These are phyloP conservation scores for Pelargonium myrrhifolium DNA, from an alignment of 441 rosid genomes.

Conservation along the genomic window DNA sequence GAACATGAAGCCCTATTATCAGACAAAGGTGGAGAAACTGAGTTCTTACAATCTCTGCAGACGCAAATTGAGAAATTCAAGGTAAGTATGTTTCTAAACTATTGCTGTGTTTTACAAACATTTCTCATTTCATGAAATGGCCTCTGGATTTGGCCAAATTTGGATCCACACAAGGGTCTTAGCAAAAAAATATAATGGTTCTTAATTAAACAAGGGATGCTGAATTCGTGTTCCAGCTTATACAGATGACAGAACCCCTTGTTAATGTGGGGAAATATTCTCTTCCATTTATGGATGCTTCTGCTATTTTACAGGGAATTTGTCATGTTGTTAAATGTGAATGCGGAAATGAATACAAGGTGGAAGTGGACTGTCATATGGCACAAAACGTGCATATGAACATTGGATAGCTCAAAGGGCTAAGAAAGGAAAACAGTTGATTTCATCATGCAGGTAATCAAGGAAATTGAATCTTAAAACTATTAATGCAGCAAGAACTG, in stretches of 20 bases:
- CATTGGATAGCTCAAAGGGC: constrained; percentile 5
- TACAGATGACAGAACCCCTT: neutral
- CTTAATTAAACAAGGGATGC: neutral
- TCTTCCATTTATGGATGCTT: constrained; percentile 6
- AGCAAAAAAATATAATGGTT: constrained; percentile 1
- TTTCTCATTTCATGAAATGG: constrained; percentile 1
- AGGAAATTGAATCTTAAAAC: neutral
- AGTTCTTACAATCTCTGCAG: constrained; percentile 43
- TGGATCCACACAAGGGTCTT: constrained; percentile 5
- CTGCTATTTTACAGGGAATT: constrained; percentile 32
- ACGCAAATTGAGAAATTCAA: constrained; percentile 42
- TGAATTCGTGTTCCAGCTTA: neutral
- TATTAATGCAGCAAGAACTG: neutral
- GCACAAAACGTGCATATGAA: constrained; percentile 14
- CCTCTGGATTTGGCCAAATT: constrained; percentile 6
- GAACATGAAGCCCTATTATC: constrained; percentile 41
- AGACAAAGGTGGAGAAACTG: constrained; percentile 51
- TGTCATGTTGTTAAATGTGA: constrained; percentile 36
- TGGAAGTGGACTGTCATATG: constrained; percentile 18
- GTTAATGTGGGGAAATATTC: neutral
- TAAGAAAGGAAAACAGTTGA: neutral
- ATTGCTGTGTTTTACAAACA: constrained; percentile 3
- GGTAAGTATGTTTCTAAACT: constrained; percentile 26
- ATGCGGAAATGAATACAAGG: constrained; percentile 40
- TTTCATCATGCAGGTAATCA: neutral